Evolutionary conservation across 2,329 filamentous ascomycete species (phyloP).

Genomic region (Diaporthe velutina): DNA sequence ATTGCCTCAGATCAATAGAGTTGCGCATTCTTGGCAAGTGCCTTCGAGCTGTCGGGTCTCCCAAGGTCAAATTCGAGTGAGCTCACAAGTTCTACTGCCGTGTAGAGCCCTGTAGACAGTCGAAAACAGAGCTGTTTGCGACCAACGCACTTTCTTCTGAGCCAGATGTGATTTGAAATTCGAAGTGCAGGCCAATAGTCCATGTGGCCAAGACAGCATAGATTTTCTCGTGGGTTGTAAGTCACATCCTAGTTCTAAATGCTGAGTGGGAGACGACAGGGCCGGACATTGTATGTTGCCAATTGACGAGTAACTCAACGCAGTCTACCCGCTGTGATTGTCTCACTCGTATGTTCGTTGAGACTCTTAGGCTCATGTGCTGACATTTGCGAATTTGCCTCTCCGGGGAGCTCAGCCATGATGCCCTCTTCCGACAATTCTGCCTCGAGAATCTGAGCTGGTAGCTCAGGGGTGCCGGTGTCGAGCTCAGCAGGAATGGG

Average conservation of each 20-base stretch:
- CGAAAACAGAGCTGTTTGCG: neutral
- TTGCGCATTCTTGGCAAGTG: neutral
- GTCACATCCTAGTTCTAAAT: neutral
- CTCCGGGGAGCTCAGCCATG: neutral
- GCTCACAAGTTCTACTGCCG: neutral
- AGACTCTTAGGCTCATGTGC: neutral
- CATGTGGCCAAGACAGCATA: too few relatives aligned
- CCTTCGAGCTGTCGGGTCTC: neutral
- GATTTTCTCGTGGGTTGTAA: neutral
- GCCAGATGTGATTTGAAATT: neutral
- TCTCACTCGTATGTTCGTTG: neutral
- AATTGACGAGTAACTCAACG: neutral
- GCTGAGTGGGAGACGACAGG: neutral
- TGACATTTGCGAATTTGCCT: neutral
- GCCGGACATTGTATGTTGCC: neutral
- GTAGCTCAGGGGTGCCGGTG: neutral
- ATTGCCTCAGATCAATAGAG: neutral
- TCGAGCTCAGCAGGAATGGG: slow-evolving; percentile 14
- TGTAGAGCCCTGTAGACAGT: neutral
- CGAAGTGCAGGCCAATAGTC: neutral
- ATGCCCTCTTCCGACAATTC: slow-evolving; percentile 6
- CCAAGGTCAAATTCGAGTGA: neutral
- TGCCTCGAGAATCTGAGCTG: slow-evolving; percentile 12
- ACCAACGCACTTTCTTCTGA: too few relatives aligned
- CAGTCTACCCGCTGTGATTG: neutral